These are phyloP conservation scores for Taxawa tesnikishii DNA, from an alignment of 2,329 filamentous ascomycete genomes.

Conservation along the genomic window DNA sequence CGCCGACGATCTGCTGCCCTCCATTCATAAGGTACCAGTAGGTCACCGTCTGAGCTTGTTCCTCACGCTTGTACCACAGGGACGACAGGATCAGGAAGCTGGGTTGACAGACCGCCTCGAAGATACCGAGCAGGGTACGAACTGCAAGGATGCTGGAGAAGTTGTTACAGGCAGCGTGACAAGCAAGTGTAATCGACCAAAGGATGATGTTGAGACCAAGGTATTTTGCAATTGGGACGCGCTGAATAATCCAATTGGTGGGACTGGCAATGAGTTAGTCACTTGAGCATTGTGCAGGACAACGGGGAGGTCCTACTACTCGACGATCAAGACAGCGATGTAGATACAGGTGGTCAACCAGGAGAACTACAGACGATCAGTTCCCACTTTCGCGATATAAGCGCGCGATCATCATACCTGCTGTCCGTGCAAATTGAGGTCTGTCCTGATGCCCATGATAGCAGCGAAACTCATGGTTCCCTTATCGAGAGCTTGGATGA, in stretches of 20 bases:
- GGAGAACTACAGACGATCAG: constrained; percentile 46
- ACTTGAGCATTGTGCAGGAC: too few relatives aligned
- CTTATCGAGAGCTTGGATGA: constrained; percentile 58
- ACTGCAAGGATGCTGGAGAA: constrained; percentile 49
- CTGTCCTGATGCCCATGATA: constrained; percentile 24
- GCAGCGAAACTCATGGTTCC: constrained; percentile 42
- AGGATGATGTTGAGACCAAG: constrained; percentile 50
- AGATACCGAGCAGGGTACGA: constrained; percentile 56
- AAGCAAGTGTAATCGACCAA: constrained; percentile 50
- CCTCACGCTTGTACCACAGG: constrained; percentile 57
- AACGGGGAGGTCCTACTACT: too few relatives aligned
- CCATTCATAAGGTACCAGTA: constrained; percentile 54
- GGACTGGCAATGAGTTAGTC: too few relatives aligned
- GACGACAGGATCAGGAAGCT: constrained; percentile 53
- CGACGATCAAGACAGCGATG: constrained; percentile 56
- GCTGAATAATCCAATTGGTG: constrained; percentile 51
- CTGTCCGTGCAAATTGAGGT: constrained; percentile 23
- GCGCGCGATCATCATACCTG: too few relatives aligned
- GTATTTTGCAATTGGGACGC: constrained; percentile 48
- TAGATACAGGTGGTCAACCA: constrained; percentile 69
- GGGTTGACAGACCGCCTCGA: constrained; percentile 59
- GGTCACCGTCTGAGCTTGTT: constrained; percentile 54
- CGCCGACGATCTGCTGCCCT: constrained; percentile 58
- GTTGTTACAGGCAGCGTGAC: constrained; percentile 48
- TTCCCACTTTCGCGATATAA: too few relatives aligned